phyloP scores from a whole-genome alignment of 257 asterid species.

The Penstemon davidsonii region DNA sequence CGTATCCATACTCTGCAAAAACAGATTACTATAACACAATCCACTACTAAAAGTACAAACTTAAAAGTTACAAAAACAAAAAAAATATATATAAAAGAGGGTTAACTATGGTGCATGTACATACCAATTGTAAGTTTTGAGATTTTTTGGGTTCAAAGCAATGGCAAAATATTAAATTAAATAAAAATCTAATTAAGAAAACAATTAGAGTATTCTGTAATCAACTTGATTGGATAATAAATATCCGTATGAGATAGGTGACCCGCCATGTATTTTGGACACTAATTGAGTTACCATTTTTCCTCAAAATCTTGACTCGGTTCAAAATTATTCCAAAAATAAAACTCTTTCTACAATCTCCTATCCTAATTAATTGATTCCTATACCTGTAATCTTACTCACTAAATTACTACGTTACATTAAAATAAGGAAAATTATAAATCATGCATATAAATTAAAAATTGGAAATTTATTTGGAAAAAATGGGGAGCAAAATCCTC shows the following conservation, averaged over 20 bases:
- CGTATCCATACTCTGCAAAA: conserved; percentile 47
- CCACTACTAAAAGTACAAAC: background rate
- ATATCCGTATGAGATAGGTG: background rate
- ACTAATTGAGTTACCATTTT: conserved; percentile 24
- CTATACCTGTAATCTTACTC: background rate
- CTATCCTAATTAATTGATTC: conserved; percentile 22
- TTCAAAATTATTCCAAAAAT: conserved; percentile 28
- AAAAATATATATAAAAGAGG: background rate
- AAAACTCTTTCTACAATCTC: conserved; percentile 33
- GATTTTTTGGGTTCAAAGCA: background rate
- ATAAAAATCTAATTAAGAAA: background rate
- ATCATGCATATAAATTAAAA: background rate
- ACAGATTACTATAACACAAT: background rate
- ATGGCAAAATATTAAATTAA: background rate
- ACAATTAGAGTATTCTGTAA: background rate
- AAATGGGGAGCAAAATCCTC: background rate
- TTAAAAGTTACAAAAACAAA: background rate
- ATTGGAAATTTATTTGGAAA: background rate
- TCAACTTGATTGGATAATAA: conserved; percentile 5
- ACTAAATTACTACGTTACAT: background rate
- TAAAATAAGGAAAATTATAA: background rate
- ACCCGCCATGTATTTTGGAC: background rate
- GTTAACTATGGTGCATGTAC: background rate
- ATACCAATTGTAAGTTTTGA: background rate
- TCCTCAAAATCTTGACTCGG: conserved; percentile 18